These are phyloP conservation scores for Bretschneidera sinensis DNA, from an alignment of 345 rosid species.

Conservation along the genomic window DNA sequence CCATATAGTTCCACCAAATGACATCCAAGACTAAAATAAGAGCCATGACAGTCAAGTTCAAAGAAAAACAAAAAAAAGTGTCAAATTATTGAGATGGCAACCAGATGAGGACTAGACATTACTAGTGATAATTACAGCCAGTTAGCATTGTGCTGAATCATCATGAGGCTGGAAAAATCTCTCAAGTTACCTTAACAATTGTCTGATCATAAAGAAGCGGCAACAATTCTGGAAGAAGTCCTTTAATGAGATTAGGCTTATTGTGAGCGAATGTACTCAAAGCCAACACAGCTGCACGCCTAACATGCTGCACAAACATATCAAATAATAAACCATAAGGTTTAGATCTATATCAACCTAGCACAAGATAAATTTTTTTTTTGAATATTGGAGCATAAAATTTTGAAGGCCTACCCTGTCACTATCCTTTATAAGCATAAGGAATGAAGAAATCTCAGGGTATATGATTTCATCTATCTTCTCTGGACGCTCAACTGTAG, in stretches of 20 bases:
- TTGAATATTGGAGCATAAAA: not conserved
- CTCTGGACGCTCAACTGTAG: conserved; percentile 90
- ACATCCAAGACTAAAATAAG: too few relatives aligned
- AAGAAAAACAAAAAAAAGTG: not conserved
- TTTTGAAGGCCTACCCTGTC: conserved; percentile 55
- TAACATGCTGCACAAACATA: conserved; percentile 73
- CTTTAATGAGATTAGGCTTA: conserved; percentile 91
- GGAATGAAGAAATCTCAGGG: conserved; percentile 87
- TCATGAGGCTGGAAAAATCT: not conserved
- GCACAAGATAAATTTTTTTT: not conserved
- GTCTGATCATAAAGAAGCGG: conserved; percentile 98
- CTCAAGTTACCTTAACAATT: conserved; percentile 66
- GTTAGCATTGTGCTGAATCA: not conserved
- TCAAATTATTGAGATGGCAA: not conserved
- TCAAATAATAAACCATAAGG: too few relatives aligned
- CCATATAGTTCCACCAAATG: too few relatives aligned
- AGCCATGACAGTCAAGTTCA: too few relatives aligned
- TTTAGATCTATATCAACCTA: too few relatives aligned
- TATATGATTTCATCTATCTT: conserved; percentile 86
- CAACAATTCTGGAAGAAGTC: conserved; percentile 77
- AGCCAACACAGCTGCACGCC: conserved; percentile 98
- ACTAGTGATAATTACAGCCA: not conserved
- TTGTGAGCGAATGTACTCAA: conserved; percentile 92
- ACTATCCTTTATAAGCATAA: conserved; percentile 87
- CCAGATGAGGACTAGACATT: not conserved